Evolutionary conservation across 257 asterid species (phyloP).

Genomic region (Osmanthus fragrans): DNA sequence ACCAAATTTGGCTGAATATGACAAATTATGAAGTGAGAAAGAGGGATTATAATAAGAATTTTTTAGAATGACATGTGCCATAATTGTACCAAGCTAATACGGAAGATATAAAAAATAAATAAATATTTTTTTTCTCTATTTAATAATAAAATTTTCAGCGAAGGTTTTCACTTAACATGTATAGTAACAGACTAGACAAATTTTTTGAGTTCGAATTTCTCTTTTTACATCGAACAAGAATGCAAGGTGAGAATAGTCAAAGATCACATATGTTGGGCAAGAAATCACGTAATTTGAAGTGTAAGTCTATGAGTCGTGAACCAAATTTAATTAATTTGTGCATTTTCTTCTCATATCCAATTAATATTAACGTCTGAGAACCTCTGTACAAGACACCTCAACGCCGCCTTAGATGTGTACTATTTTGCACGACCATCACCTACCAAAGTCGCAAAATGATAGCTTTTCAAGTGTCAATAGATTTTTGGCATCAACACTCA

Average conservation of each 20-base stretch:
- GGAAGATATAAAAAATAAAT: too few relatives aligned
- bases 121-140: too few relatives aligned
- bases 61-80: conserved; percentile 25
- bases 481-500: too few relatives aligned
- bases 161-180: not conserved
- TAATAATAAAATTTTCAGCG: too few relatives aligned
- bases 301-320: not conserved
- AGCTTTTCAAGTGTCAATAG: too few relatives aligned
- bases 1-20: conserved; percentile 21
- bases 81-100: too few relatives aligned
- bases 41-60: conserved; percentile 39
- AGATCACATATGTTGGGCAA: too few relatives aligned
- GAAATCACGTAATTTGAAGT: not conserved
- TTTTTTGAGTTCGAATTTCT: not conserved
- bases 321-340: conserved; percentile 7
- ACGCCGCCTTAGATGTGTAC: not conserved
- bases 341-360: not conserved
- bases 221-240: not conserved
- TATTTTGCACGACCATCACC: too few relatives aligned
- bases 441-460: too few relatives aligned
- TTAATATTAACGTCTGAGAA: not conserved
- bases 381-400: not conserved
- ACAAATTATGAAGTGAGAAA: conserved; percentile 31
- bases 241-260: not conserved
- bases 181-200: not conserved